Conservation (phyloP, 768 basidiomycete genomes). For the Polyporus arcularius region DNA sequence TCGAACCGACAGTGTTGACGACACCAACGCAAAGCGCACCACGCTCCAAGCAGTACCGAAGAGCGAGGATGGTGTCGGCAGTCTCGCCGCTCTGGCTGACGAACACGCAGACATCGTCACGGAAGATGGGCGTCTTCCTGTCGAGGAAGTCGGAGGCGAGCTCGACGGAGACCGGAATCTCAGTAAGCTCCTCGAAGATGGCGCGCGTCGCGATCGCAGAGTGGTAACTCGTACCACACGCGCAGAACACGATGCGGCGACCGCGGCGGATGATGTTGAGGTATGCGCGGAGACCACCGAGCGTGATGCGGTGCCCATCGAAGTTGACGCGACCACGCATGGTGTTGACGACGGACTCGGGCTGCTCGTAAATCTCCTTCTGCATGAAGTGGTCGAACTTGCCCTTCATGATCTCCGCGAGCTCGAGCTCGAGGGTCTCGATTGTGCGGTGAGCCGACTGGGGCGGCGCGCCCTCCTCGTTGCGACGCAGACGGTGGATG, state of each 20-base stretch:
- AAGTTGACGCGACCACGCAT: slow-evolving; percentile 99
- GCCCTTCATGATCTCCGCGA: slow-evolving; percentile 99
- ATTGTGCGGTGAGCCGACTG: slow-evolving; percentile 84
- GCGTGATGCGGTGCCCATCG: slow-evolving; percentile 85
- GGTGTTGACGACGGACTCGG: slow-evolving; percentile 99
- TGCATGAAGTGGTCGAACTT: slow-evolving; percentile 99
- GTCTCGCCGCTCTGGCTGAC: slow-evolving; percentile 98
- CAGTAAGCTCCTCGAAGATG: slow-evolving; percentile 98
- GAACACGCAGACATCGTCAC: slow-evolving; percentile 96
- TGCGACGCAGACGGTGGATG: slow-evolving; percentile 95
- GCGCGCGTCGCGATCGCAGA: slow-evolving; percentile 95
- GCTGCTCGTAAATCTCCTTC: slow-evolving; percentile 99
- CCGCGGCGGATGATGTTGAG: slow-evolving; percentile 95
- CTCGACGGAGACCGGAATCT: slow-evolving; percentile 97
- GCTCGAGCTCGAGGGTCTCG: slow-evolving; percentile 97
- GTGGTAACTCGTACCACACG: slow-evolving; percentile 99
- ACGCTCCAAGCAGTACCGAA: slow-evolving; percentile 95
- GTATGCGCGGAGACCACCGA: slow-evolving; percentile 94
- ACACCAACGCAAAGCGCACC: slow-evolving; percentile 97
- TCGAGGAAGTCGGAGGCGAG: slow-evolving; percentile 98
- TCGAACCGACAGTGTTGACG: slow-evolving; percentile 98
- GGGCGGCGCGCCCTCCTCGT: slow-evolving; percentile 65
- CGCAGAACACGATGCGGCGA: slow-evolving; percentile 92
- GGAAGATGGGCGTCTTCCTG: slow-evolving; percentile 98
- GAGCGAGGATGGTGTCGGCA: slow-evolving; percentile 93